Evolutionary conservation across 306 rosid species (phyloP).

Genomic region (Urtica urens): DNA sequence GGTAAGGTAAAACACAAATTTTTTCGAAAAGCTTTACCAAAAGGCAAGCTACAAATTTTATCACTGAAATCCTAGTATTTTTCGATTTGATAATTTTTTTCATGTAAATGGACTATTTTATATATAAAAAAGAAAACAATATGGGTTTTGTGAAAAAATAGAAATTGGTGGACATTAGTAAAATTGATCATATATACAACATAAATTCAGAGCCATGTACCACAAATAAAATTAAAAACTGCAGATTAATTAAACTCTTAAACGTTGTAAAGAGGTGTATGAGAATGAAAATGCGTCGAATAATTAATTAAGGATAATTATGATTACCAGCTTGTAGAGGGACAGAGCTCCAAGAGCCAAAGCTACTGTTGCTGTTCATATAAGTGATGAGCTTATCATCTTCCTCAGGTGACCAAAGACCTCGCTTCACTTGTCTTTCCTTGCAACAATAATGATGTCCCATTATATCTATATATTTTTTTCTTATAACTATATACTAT

Average conservation of each 20-base stretch:
- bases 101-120: too few relatives aligned
- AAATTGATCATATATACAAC: too few relatives aligned
- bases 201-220: too few relatives aligned
- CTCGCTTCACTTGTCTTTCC: slow-evolving; percentile 92
- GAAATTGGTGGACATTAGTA: too few relatives aligned
- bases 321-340: slow-evolving; percentile 80
- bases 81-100: too few relatives aligned
- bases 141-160: too few relatives aligned
- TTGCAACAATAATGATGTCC: slow-evolving; percentile 93
- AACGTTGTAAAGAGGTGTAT: not conserved
- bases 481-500: not conserved
- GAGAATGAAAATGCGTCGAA: not conserved
- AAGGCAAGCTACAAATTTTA: too few relatives aligned
- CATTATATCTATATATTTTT: not conserved
- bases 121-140: too few relatives aligned
- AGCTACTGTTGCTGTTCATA: slow-evolving; percentile 79
- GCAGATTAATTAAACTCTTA: not conserved
- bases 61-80: too few relatives aligned
- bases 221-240: too few relatives aligned
- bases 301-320: not conserved
- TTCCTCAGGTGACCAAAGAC: slow-evolving; percentile 97
- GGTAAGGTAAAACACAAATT: too few relatives aligned
- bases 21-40: too few relatives aligned
- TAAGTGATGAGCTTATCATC: slow-evolving; percentile 87
- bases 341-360: slow-evolving; percentile 97